Conservation (phyloP, 148 eudicot genomes). For the Suaeda aralocaspica region DNA sequence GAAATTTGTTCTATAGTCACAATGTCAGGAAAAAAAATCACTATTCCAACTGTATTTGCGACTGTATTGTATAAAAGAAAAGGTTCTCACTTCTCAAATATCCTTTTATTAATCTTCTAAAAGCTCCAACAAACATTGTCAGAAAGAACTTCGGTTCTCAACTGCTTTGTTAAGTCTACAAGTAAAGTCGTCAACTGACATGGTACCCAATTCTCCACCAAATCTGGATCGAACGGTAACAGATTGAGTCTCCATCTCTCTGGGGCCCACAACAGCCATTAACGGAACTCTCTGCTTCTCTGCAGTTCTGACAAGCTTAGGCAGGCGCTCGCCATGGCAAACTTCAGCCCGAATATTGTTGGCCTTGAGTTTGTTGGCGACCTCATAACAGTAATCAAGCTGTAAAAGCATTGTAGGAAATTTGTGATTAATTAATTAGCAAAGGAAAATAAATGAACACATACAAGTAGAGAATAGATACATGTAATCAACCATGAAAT, state of each 20-base stretch:
- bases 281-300: conserved; percentile 91
- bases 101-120: too few relatives aligned
- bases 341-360: conserved; percentile 74
- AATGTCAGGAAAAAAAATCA: too few relatives aligned
- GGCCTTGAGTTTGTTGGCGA: conserved; percentile 48
- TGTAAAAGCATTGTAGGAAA: conserved; percentile 24
- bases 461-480: too few relatives aligned
- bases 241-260: conserved; percentile 70
- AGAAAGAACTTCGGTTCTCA: conserved; percentile 54
- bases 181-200: conserved; percentile 61
- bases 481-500: background rate
- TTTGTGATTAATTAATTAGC: too few relatives aligned
- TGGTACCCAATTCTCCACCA: conserved; percentile 74
- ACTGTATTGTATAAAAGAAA: background rate
- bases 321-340: conserved; percentile 87
- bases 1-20: too few relatives aligned
- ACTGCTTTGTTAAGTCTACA: conserved; percentile 44
- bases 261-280: conserved; percentile 90
- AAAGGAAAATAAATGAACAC: too few relatives aligned
- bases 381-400: conserved; percentile 70
- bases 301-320: conserved; percentile 78
- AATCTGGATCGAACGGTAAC: conserved; percentile 88
- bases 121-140: conserved; percentile 11
- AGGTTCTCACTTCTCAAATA: background rate
- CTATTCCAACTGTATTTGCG: too few relatives aligned